A percentile compares a stretch with the other conserved stretches of the same genome.
Conservation (phyloP, 2,329 filamentous ascomycete genomes). For the Aspergillus pseudoviridinutans region DNA sequence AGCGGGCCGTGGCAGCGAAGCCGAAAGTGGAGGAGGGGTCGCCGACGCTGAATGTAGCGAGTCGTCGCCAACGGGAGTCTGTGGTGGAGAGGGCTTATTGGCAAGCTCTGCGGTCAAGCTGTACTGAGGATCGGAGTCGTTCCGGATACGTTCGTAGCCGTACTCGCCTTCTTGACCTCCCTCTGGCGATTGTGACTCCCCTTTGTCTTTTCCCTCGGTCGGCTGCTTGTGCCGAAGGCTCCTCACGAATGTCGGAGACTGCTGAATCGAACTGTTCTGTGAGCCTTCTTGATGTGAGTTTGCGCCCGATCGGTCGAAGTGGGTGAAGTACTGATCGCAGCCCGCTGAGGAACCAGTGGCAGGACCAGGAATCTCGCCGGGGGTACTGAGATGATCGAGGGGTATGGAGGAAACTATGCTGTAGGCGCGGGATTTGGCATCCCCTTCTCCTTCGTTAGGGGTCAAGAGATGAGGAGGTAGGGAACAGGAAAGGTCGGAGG, state of each 20-base stretch:
- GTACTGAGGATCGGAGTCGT: constrained; percentile 6
- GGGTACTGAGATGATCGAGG: constrained; percentile 11
- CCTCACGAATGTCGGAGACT: neutral
- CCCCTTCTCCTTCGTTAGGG: constrained; percentile 10
- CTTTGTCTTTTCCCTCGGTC: neutral
- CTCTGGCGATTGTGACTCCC: neutral
- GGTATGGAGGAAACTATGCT: constrained; percentile 24
- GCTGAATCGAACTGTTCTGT: neutral
- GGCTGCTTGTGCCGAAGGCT: neutral
- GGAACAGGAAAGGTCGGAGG: constrained; percentile 10
- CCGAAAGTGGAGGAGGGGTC: constrained; percentile 16
- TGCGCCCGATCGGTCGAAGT: neutral
- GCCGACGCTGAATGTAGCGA: constrained; percentile 15
- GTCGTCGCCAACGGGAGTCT: constrained; percentile 21
- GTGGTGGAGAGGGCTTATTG: constrained; percentile 15
- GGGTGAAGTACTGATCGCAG: constrained; percentile 1
- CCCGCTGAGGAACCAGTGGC: constrained; percentile 9
- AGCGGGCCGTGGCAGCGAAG: constrained; percentile 15
- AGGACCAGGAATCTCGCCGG: constrained; percentile 13
- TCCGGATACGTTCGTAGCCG: constrained; percentile 11
- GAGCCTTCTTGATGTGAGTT: neutral
- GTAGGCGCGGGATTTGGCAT: constrained; percentile 18
- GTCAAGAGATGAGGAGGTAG: constrained; percentile 17
- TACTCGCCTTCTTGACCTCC: neutral
- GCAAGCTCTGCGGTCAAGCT: constrained; percentile 15